Conservation (phyloP, 306 rosid species). For the Neltuma alba region DNA sequence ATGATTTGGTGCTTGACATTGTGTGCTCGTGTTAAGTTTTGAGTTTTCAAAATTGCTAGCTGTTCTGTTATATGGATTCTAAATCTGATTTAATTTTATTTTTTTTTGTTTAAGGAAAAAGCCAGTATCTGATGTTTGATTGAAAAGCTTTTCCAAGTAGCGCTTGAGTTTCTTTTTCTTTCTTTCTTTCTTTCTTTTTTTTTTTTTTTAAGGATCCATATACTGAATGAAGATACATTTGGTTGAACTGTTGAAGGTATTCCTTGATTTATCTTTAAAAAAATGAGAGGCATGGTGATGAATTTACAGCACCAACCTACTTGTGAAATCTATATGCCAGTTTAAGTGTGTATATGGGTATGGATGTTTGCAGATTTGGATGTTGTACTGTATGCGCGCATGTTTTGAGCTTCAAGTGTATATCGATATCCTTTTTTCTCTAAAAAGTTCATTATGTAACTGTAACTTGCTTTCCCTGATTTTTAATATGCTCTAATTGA, state of each 20-base stretch:
- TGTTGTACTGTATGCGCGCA: neutral
- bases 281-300: neutral
- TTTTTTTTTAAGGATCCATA: neutral
- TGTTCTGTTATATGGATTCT: neutral
- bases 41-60: neutral
- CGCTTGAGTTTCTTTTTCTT: neutral
- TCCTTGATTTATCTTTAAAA: neutral
- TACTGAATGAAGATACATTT: neutral
- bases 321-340: neutral
- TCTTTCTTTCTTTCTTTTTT: no score
- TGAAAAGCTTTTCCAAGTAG: neutral
- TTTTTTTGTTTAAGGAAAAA: no score
- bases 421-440: neutral
- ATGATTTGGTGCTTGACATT: neutral
- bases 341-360: neutral
- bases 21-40: neutral
- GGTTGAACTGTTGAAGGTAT: neutral
- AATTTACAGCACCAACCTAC: conserved; percentile 3
- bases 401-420: conserved; percentile 4
- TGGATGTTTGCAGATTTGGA: no score
- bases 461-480: neutral
- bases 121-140: neutral
- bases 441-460: neutral
- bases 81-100: neutral
- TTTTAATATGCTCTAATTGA: neutral